A percentile compares a stretch with the other conserved stretches of the same genome.
Evolutionary conservation across 73 alveolate genomes (phyloP).

Genomic region (Tetrahymena elliotti): DNA sequence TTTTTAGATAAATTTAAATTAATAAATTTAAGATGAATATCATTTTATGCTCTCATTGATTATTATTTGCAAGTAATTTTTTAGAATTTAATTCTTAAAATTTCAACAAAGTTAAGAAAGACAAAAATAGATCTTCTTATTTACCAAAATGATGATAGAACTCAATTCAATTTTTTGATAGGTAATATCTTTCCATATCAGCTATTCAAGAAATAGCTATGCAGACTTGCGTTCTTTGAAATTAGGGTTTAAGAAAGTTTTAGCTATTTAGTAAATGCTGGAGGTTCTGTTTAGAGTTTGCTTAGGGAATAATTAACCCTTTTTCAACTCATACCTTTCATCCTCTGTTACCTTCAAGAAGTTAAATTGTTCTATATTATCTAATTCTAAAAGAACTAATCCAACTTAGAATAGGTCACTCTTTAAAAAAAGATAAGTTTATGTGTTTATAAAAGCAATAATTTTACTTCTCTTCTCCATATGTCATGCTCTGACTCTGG

Average conservation of each 20-base stretch:
- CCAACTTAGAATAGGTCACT: neutral
- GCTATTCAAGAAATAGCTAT: neutral
- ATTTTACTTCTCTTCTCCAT: neutral
- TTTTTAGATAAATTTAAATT: neutral
- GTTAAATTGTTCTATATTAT: neutral
- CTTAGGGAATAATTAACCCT: neutral
- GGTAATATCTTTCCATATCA: neutral
- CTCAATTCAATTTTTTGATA: neutral
- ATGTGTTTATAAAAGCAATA: neutral
- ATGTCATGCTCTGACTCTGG: neutral
- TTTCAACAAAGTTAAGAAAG: too few species aligned
- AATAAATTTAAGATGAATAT: too few species aligned
- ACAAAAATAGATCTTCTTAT: too few species aligned
- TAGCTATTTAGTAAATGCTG: neutral
- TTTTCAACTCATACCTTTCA: neutral
- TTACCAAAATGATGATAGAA: neutral
- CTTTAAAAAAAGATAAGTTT: neutral
- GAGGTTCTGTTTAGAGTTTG: neutral
- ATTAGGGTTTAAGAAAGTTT: neutral
- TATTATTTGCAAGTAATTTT: too few species aligned
- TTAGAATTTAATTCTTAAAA: neutral
- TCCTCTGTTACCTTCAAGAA: neutral
- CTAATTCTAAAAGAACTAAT: neutral
- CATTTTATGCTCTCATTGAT: neutral
- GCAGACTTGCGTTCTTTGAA: neutral